Percentiles rank a stretch among this genome's conserved stretches.
Conservation (phyloP, 108 stramenopile genomes). For the Nitzschia sp. region DNA sequence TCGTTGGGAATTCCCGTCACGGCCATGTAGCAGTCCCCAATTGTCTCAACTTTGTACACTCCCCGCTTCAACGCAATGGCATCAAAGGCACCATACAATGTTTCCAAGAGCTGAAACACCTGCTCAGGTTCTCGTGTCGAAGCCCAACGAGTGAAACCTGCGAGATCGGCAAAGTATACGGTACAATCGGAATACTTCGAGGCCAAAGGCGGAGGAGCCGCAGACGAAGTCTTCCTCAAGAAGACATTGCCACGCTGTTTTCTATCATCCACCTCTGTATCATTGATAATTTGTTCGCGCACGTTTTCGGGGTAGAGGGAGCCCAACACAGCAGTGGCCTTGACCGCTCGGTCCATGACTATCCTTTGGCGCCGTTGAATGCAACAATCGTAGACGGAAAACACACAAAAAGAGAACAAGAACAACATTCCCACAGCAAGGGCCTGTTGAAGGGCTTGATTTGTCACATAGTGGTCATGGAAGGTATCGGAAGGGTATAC, state of each 20-base stretch:
- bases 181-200: slow-evolving; percentile 9
- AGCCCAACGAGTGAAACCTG: slow-evolving; percentile 21
- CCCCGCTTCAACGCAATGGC: neutral
- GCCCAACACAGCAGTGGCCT: neutral
- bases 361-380: neutral
- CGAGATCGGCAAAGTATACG: slow-evolving; percentile 23
- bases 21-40: slow-evolving; percentile 18
- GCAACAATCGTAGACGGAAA: neutral
- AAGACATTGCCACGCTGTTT: neutral
- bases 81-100: slow-evolving; percentile 8
- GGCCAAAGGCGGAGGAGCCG: slow-evolving; percentile 5
- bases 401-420: neutral
- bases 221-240: neutral
- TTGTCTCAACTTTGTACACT: slow-evolving; percentile 15
- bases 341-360: neutral
- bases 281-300: slow-evolving; percentile 2
- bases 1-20: slow-evolving; percentile 4
- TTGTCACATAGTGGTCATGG: neutral
- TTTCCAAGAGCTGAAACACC: slow-evolving; percentile 19
- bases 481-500: slow-evolving; percentile 17
- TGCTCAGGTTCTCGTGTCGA: slow-evolving; percentile 10
- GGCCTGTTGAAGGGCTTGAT: neutral
- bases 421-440: neutral
- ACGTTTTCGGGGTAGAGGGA: slow-evolving; percentile 14
- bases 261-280: neutral